Percentiles rank a stretch among this genome's conserved stretches.
Conservation (phyloP, 805 yeast genomes). For the Yueomyces sinensis region DNA sequence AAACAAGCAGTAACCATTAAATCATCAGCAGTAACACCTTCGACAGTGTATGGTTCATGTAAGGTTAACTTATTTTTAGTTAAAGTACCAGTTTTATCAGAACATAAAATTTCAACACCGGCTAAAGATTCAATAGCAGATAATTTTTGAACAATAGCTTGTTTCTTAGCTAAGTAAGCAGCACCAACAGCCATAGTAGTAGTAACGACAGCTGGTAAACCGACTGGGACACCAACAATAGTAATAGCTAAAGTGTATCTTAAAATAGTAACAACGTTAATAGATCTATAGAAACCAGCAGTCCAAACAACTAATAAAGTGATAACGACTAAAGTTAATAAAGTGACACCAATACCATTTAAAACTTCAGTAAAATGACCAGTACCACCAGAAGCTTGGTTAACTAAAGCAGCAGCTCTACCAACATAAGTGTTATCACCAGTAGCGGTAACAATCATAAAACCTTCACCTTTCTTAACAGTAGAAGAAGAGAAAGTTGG, state of each 20-base stretch:
- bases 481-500: constrained; percentile 83
- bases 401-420: constrained; percentile 93
- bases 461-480: constrained; percentile 90
- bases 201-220: constrained; percentile 97
- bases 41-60: constrained; percentile 96
- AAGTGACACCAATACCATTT: constrained; percentile 92
- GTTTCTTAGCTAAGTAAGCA: constrained; percentile 92
- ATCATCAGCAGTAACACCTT: constrained; percentile 92
- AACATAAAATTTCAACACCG: constrained; percentile 95
- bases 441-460: constrained; percentile 86
- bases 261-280: constrained; percentile 72
- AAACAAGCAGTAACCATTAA: constrained; percentile 94
- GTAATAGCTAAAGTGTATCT: constrained; percentile 91
- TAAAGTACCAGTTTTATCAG: constrained; percentile 96
- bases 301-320: constrained; percentile 86
- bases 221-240: constrained; percentile 96
- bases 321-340: constrained; percentile 75
- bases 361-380: constrained; percentile 97
- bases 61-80: constrained; percentile 92
- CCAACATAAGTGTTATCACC: constrained; percentile 96
- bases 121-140: constrained; percentile 96
- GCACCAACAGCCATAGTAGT: constrained; percentile 99
- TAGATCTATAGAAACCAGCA: constrained; percentile 88
- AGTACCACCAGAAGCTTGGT: constrained; percentile 82
- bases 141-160: constrained; percentile 92